Conservation (phyloP, 2,329 filamentous ascomycete genomes). For the Penicillium sp. region DNA sequence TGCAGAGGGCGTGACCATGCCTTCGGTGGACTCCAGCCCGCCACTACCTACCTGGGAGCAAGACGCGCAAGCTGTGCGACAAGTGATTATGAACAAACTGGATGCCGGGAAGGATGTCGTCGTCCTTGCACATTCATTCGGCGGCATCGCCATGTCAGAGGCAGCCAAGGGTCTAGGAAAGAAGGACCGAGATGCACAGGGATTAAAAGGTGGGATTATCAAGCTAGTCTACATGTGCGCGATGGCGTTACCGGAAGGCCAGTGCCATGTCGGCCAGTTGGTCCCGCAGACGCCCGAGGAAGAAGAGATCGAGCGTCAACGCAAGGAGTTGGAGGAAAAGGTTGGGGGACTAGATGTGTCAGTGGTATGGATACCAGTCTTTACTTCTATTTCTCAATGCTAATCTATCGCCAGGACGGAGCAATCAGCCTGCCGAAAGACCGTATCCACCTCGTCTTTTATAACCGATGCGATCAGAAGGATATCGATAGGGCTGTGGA, state of each 20-base stretch:
- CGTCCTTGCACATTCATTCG: conserved; percentile 34
- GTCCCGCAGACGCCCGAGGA: conserved; percentile 25
- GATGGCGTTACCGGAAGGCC: conserved; percentile 26
- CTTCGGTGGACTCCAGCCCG: conserved; percentile 27
- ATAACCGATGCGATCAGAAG: conserved; percentile 24
- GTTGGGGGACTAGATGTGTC: conserved; percentile 18
- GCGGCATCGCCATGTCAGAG: conserved; percentile 32
- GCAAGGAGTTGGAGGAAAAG: conserved; percentile 16
- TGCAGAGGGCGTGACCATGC: conserved; percentile 22
- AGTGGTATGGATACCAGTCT: conserved; percentile 10
- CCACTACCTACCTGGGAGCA: conserved; percentile 26
- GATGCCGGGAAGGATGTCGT: conserved; percentile 31
- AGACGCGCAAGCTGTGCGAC: conserved; percentile 27
- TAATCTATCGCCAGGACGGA: conserved; percentile 21
- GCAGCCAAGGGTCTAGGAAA: conserved; percentile 31
- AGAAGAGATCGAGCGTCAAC: conserved; percentile 18
- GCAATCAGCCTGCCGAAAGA: conserved; percentile 20
- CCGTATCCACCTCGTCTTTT: conserved; percentile 20
- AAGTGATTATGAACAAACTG: conserved; percentile 20
- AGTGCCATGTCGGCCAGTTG: conserved; percentile 25
- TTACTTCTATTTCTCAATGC: background rate
- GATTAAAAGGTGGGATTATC: conserved; percentile 17
- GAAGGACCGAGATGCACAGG: conserved; percentile 18
- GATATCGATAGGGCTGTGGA: conserved; percentile 26
- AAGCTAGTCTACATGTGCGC: conserved; percentile 31